Percentiles rank a stretch among this genome's conserved stretches.
phyloP scores from a whole-genome alignment of 2,329 filamentous ascomycete genomes.

The Emmonsia crescens region DNA sequence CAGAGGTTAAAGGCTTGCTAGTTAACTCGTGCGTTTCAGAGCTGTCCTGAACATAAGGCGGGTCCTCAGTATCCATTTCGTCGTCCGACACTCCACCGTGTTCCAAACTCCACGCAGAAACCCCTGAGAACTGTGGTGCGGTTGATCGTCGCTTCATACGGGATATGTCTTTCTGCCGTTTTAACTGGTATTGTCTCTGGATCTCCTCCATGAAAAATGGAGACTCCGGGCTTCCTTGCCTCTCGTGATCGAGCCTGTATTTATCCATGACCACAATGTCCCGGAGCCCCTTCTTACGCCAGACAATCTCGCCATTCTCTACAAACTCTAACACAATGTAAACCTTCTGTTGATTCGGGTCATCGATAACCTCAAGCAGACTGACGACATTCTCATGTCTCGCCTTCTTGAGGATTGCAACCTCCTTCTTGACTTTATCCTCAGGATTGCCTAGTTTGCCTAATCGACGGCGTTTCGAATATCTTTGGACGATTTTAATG shows the following conservation, averaged over 20 bases:
- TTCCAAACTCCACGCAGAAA: conserved; percentile 75
- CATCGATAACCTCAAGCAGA: conserved; percentile 92
- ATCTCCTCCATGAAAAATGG: conserved; percentile 35
- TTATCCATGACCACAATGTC: conserved; percentile 78
- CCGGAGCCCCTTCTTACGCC: conserved; percentile 78
- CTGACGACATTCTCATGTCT: conserved; percentile 95
- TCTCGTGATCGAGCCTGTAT: conserved; percentile 59
- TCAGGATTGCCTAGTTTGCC: conserved; percentile 60
- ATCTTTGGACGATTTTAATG: conserved; percentile 96
- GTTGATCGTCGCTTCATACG: conserved; percentile 52
- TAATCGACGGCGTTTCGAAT: conserved; percentile 85
- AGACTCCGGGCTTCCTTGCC: conserved; percentile 69
- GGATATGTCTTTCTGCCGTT: conserved; percentile 40
- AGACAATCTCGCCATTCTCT: conserved; percentile 84
- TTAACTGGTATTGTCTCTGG: conserved; percentile 25
- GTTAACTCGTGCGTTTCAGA: conserved; percentile 46
- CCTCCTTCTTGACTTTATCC: conserved; percentile 78
- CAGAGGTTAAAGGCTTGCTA: conserved; percentile 42
- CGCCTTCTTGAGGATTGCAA: conserved; percentile 96
- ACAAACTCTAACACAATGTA: conserved; percentile 97
- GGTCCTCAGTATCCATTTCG: conserved; percentile 29
- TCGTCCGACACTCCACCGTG: conserved; percentile 54
- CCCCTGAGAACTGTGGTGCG: conserved; percentile 41
- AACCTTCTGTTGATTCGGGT: conserved; percentile 91
- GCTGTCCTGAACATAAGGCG: conserved; percentile 35